Evolutionary conservation across 345 rosid genomes (phyloP).

Genomic region (Arabis alpina): DNA sequence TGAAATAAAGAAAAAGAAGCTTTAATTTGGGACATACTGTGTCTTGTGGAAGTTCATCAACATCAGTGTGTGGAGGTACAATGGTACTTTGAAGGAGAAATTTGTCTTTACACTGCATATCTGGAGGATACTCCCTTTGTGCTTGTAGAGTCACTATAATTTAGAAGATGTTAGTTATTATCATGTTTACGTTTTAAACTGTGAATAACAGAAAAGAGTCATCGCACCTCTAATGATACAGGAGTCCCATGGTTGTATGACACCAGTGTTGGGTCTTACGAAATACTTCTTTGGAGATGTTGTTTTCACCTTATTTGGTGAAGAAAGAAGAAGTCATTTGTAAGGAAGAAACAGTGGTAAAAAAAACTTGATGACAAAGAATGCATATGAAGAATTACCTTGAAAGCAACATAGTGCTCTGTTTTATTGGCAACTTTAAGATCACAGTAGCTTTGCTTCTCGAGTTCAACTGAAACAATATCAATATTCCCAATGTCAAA

Average conservation of each 20-base stretch:
- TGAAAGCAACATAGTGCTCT: slow-evolving; percentile 78
- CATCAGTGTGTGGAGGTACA: slow-evolving; percentile 75
- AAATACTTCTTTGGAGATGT: slow-evolving; percentile 98
- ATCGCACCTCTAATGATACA: slow-evolving; percentile 68
- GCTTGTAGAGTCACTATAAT: slow-evolving; percentile 90
- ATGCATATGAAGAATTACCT: slow-evolving; percentile 48
- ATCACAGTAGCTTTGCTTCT: slow-evolving; percentile 69
- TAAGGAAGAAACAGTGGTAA: background rate
- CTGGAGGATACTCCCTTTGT: slow-evolving; percentile 73
- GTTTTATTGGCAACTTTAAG: slow-evolving; percentile 76
- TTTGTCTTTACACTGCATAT: slow-evolving; percentile 96
- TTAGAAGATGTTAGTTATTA: background rate
- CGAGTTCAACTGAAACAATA: slow-evolving; percentile 64
- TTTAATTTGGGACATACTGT: slow-evolving; percentile 53
- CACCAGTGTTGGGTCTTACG: slow-evolving; percentile 93
- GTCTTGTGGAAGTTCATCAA: slow-evolving; percentile 84
- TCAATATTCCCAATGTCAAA: background rate
- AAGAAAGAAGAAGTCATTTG: slow-evolving; percentile 15
- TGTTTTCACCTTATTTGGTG: slow-evolving; percentile 75
- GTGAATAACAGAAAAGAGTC: background rate
- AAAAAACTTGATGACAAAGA: background rate
- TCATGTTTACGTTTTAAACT: background rate
- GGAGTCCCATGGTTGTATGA: slow-evolving; percentile 81
- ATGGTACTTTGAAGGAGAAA: slow-evolving; percentile 90
- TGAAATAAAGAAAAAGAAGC: background rate